A percentile compares a stretch with the other conserved stretches of the same genome.
phyloP scores from a whole-genome alignment of 2,329 filamentous ascomycete genomes.

The Fusarium cyanostomum region DNA sequence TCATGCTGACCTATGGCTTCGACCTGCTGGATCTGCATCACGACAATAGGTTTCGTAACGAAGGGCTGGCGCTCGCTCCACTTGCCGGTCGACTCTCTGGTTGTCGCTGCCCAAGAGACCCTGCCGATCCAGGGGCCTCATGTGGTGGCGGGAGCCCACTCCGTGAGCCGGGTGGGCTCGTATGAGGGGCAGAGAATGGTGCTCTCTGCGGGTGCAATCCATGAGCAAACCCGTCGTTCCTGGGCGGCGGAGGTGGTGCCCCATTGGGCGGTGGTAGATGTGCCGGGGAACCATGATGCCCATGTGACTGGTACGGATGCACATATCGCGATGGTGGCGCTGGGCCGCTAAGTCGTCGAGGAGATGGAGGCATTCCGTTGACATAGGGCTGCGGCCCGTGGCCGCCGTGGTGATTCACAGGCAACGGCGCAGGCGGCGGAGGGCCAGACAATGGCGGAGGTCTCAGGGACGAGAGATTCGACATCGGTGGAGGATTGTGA shows the following conservation, averaged over 20 bases:
- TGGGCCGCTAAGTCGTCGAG: slow-evolving; percentile 56
- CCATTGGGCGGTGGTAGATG: slow-evolving; percentile 46
- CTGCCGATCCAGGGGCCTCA: slow-evolving; percentile 38
- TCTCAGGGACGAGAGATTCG: slow-evolving; percentile 57
- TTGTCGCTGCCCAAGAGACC: slow-evolving; percentile 37
- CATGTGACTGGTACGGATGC: slow-evolving; percentile 46
- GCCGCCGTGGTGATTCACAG: slow-evolving; percentile 53
- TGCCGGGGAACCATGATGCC: slow-evolving; percentile 38
- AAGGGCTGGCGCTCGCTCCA: slow-evolving; percentile 81
- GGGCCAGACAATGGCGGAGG: slow-evolving; percentile 59
- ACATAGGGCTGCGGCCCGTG: slow-evolving; percentile 47
- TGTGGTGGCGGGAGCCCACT: slow-evolving; percentile 48
- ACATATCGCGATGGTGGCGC: slow-evolving; percentile 55
- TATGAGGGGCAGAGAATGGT: slow-evolving; percentile 55
- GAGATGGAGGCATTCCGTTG: slow-evolving; percentile 60
- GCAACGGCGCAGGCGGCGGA: slow-evolving; percentile 52
- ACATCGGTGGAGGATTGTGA: slow-evolving; percentile 44
- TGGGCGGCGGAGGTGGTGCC: slow-evolving; percentile 45
- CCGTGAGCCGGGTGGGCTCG: slow-evolving; percentile 57
- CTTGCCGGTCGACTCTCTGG: slow-evolving; percentile 60
- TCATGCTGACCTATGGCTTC: background rate
- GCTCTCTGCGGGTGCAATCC: slow-evolving; percentile 54
- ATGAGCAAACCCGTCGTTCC: slow-evolving; percentile 51
- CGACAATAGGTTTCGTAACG: slow-evolving; percentile 76
- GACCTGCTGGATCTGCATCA: slow-evolving; percentile 47